Evolutionary conservation across 306 rosid genomes (phyloP).

Genomic region (Adenanthera pavonina): DNA sequence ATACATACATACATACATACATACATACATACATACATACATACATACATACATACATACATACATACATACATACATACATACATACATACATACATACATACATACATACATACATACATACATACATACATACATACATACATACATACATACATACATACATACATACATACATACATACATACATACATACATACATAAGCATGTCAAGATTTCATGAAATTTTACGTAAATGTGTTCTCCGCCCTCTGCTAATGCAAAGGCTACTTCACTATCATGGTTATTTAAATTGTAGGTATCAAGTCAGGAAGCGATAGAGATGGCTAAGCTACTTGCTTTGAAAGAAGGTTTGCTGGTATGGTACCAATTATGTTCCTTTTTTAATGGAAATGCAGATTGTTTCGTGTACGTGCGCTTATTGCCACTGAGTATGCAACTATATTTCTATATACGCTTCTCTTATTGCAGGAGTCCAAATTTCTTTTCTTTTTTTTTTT

Average conservation of each 20-base stretch:
- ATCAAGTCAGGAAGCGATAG: conserved; percentile 73
- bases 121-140: background rate
- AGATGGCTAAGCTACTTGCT: conserved; percentile 72
- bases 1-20: background rate
- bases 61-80: background rate
- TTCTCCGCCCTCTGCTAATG: background rate
- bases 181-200: background rate
- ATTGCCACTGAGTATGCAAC: background rate
- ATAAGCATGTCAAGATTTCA: background rate
- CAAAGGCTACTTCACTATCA: conserved; percentile 5
- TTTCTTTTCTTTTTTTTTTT: background rate
- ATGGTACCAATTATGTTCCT: conserved; percentile 11
- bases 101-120: background rate
- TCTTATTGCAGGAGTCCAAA: background rate
- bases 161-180: background rate
- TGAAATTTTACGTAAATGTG: background rate
- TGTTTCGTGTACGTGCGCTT: background rate
- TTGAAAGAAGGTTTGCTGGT: conserved; percentile 87
- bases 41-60: background rate
- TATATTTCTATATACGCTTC: background rate
- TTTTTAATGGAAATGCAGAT: background rate
- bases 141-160: background rate
- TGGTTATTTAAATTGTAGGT: conserved; percentile 49
- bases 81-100: background rate
- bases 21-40: background rate